Conservation (phyloP, 306 rosid species). For the Rosa persica region DNA sequence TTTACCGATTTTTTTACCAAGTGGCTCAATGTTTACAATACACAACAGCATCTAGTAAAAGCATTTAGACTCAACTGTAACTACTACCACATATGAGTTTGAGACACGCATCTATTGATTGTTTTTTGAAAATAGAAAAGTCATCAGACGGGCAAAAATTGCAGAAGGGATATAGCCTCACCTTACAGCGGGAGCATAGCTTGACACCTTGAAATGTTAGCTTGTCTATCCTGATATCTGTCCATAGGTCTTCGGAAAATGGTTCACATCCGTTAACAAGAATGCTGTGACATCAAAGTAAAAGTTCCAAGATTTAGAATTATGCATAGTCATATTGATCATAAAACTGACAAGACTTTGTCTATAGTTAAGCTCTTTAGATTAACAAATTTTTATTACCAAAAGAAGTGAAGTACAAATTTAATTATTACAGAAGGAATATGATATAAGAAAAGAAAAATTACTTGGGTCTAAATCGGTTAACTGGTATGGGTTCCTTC, state of each 20-base stretch:
- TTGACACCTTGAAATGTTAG: constrained; percentile 73
- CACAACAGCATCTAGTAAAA: neutral
- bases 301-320: neutral
- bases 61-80: neutral
- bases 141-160: neutral
- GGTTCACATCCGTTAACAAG: constrained; percentile 75
- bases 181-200: constrained; percentile 89
- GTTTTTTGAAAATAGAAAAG: neutral
- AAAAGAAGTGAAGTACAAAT: neutral
- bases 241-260: constrained; percentile 85
- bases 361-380: neutral
- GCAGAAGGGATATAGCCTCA: constrained; percentile 29
- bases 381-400: neutral
- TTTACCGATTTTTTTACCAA: neutral
- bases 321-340: neutral
- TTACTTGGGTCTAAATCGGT: constrained; percentile 92
- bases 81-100: neutral
- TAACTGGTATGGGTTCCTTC: constrained; percentile 59
- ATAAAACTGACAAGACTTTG: constrained; percentile 9
- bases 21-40: neutral
- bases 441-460: neutral
- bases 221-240: constrained; percentile 57
- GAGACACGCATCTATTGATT: constrained; percentile 1
- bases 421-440: neutral
- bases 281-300: constrained; percentile 48